A percentile compares a stretch with the other conserved stretches of the same genome.
Conservation (phyloP, 805 yeast genomes). For the Nakazawaea ambrosiae region DNA sequence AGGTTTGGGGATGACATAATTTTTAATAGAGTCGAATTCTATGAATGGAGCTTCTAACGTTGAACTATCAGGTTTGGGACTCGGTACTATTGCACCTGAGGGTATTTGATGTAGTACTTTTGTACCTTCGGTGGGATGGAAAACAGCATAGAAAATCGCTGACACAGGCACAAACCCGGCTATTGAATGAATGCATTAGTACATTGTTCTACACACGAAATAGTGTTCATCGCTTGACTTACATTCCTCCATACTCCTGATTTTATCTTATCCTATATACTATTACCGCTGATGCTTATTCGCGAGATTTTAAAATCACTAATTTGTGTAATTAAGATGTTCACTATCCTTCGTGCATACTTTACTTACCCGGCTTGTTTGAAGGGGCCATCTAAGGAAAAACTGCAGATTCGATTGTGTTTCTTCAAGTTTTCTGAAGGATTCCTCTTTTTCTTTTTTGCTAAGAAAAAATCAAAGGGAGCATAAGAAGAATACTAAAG, state of each 20-base stretch:
- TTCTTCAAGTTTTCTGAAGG: too few species aligned
- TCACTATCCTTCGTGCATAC: too few species aligned
- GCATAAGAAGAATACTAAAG: too few species aligned
- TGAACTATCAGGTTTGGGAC: slow-evolving; percentile 25
- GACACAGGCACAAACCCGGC: slow-evolving; percentile 83
- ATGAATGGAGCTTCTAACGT: slow-evolving; percentile 39
- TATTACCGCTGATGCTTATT: too few species aligned
- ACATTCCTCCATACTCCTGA: slow-evolving; percentile 7
- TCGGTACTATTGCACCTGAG: slow-evolving; percentile 51
- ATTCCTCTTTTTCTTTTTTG: too few species aligned
- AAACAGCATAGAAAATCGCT: slow-evolving; percentile 83
- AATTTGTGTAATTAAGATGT: too few species aligned
- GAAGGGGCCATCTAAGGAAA: too few species aligned
- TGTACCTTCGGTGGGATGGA: slow-evolving; percentile 95
- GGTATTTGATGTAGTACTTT: slow-evolving; percentile 91
- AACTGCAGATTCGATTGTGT: too few species aligned
- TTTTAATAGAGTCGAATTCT: slow-evolving; percentile 80
- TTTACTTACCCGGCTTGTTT: too few species aligned
- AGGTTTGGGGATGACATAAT: slow-evolving; percentile 91
- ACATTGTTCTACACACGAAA: background rate
- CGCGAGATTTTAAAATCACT: too few species aligned
- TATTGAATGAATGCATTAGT: background rate
- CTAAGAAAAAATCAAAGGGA: too few species aligned
- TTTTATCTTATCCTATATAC: too few species aligned
- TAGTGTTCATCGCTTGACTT: background rate